A percentile compares a stretch with the other conserved stretches of the same genome.
These are phyloP conservation scores for Elsinoe batatas DNA, from an alignment of 2,329 filamentous ascomycete species.

Conservation along the genomic window DNA sequence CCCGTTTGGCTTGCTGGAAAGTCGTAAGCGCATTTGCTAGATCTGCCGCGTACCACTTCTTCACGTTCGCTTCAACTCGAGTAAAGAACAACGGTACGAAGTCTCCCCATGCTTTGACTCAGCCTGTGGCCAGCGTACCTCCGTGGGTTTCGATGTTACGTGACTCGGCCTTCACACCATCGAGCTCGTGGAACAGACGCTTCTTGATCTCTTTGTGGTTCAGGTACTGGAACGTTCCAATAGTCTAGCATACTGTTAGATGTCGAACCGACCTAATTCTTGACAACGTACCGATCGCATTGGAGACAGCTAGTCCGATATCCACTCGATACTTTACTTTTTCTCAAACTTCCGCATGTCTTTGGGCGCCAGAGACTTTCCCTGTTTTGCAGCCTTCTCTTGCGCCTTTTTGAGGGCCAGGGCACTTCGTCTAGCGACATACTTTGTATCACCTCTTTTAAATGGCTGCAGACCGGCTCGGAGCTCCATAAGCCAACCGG, in stretches of 20 bases:
- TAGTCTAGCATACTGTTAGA: neutral
- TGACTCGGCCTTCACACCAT: neutral
- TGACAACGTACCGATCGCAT: neutral
- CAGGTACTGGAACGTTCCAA: neutral
- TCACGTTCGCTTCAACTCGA: neutral
- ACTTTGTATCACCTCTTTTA: no score
- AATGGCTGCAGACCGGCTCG: no score
- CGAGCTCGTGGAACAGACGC: neutral
- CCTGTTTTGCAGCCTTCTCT: neutral
- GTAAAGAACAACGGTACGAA: neutral
- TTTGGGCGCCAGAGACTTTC: neutral
- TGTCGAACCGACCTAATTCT: neutral
- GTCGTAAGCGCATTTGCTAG: neutral
- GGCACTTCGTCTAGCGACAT: no score
- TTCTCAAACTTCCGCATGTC: neutral
- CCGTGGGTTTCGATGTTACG: neutral
- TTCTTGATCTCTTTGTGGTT: neutral
- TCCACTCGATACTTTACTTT: neutral
- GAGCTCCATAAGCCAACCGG: no score
- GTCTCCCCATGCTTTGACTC: neutral
- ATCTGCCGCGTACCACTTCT: neutral
- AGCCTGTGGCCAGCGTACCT: neutral
- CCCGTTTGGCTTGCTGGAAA: neutral
- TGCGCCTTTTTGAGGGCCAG: no score
- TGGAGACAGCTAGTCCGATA: neutral